Evolutionary conservation across 352 stramenopile species (phyloP), one percentile per base, ranked within the genome.

Genomic region (Phytophthora constricta): DNA sequence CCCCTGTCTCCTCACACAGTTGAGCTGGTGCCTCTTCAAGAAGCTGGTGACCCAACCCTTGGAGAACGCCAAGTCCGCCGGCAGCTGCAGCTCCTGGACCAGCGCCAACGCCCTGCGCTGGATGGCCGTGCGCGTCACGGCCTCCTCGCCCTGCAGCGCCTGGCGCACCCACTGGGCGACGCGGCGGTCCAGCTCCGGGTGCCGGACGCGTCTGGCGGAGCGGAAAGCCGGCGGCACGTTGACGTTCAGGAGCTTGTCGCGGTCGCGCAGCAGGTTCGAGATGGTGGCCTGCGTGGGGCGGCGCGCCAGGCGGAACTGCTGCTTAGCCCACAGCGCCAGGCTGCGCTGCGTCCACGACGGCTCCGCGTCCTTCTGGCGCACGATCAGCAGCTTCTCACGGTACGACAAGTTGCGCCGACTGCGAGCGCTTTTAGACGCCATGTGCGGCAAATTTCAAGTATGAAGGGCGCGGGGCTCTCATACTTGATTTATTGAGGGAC

Each of bases 231-330:
- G 65, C 37, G 79, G 77, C 51, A 85, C 79, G 17, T 69, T 69
- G 28, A 73, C 66, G 28, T 20, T 71, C 60, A 82, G 68, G 46
- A 88, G 72, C 31, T 80, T 80, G 23, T 85, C 70, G 52, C 79
- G 78, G 39, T 56, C 53, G 39, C 78, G 71, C 53, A 90, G 56
- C 25, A 87, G 75, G 57, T 90, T 89, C 45, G 82, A 90, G 69
- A 90, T 87, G 14, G 82, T 87, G 53, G 79, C 79, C 58, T 88
- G 80, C 26, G 78, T 88, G n/a, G 80, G 82, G 53, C 76, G 79
- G 4, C 42, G 74, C 37, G 65, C 50, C 25, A 89, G 72, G 20
- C 66, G 53, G 57, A 90, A 87, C 59, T 77, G 62, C 56, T 89
- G 77, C 50, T 76, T 80, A 11, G 80, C 74, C 82, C 82, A 90